Evolutionary conservation across 2,329 filamentous ascomycete genomes (phyloP).

Genomic region (Leptographium wingfieldii): DNA sequence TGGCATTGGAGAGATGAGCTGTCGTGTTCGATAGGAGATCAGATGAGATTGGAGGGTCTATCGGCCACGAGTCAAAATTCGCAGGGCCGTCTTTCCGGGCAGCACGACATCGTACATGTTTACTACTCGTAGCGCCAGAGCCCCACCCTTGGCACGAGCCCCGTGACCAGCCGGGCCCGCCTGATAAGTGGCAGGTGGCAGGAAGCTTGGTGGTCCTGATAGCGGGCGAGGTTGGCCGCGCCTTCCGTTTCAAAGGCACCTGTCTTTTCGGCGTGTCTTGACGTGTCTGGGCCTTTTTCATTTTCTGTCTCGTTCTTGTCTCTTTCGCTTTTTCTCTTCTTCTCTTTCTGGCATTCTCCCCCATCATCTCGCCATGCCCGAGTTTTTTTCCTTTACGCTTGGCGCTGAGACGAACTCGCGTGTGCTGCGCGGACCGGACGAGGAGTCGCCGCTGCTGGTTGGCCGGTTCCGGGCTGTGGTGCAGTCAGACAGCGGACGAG

Average conservation of each 20-base stretch:
- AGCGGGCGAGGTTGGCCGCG: neutral
- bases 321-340: neutral
- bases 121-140: too few species aligned
- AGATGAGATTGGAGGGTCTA: too few species aligned
- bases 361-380: constrained; percentile 33
- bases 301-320: too few species aligned
- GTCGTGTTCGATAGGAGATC: too few species aligned
- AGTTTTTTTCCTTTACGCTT: constrained; percentile 56
- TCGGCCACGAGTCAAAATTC: neutral
- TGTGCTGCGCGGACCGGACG: constrained; percentile 24
- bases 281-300: too few species aligned
- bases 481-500: neutral
- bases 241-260: neutral
- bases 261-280: neutral
- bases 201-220: neutral
- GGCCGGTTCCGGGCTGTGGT: constrained; percentile 51
- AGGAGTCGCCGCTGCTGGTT: constrained; percentile 46
- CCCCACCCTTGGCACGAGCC: neutral
- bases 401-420: constrained; percentile 45
- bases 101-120: neutral
- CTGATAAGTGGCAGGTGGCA: neutral
- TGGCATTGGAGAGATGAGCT: too few species aligned
- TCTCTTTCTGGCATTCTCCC: neutral
- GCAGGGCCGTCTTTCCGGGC: too few species aligned
- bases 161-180: neutral